Base-by-base conservation (phyloP, 2,329 filamentous ascomycete species). In the Ramichloridium luteum region DNA sequence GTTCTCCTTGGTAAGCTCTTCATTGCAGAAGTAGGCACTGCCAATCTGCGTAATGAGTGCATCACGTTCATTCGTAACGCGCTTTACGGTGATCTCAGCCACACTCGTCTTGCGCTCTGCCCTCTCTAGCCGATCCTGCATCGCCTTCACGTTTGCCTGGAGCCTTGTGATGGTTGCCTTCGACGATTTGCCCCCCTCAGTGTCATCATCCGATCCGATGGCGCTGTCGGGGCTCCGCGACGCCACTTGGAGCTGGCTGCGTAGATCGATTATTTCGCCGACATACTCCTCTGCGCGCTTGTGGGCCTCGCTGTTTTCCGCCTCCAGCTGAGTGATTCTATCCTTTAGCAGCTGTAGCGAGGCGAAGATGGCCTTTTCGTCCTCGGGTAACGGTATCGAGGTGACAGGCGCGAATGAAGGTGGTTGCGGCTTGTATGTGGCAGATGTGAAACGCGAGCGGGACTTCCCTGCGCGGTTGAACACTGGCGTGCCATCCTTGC, bases 331-430 rank as follows among this genome's bases (percentile, higher is more conserved):
- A 0, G 62, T 56, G 25, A 75, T 62, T 45, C 69, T 71, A 25
- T 73, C 70, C 41, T 74, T 65, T 8, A 76, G 53, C 12, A 71
- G 54, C 31, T 72, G 64, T 11, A 77, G 56, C 8, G 70, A 71
- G n/a, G 69, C 61, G 45, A 73, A 74, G 28, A 78, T 65, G 2
- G 67, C 67, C 49, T 77, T 74, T 40, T 77, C 74, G 29, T 77
- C 72, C 9, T 68, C 62, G 0, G 72, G 72, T 27, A 76, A 61
- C 0, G 69, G 62, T 8, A 75, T 58, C 9, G 64, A 60, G 22
- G 72, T 63, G 13, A 77, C 53, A 0, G 63, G 60, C 9, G 60
- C 49, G 44, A 74, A 60, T 13, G 49, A 46, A 17, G 55, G 35
- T 10, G 52, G 54, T 11, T 46, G 37, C 25, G 46, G 40, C 32